Base-by-base conservation (phyloP, 208 protist genomes). In the Trypanosoma brucei region DNA sequence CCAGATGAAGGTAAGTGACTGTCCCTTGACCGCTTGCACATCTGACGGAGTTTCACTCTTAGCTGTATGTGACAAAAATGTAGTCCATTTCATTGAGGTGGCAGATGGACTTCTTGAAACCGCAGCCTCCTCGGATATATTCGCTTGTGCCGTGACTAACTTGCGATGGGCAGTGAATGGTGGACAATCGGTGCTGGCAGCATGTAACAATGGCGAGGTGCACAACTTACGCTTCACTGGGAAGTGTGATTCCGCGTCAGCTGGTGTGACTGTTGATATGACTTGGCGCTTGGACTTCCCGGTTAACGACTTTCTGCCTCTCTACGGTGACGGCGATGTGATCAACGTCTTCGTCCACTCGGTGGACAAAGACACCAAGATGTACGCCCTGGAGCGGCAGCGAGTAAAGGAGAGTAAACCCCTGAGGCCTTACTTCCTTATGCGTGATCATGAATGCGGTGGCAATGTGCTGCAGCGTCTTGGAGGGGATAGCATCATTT, bases 241-340 rank as follows among this genome's bases (percentile, higher is more conserved):
- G 0, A 56, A 55, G 11, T 58, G 55, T 33, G 66, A 75, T 31
- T 59, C 59, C 0, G 55, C 56, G 13, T 31, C 68, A 4, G 60
- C 65, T 42, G 73, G 79, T 37, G 34, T 57, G n/a, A n/a, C 88
- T 13, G 44, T 90, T 22, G 70, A 77, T 38, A 75, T 62, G 35
- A 75, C 64, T 57, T 95, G 90, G 87, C 70, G 86, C 2, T 75
- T 92, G 30, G 90, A 95, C 62, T 89, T 92, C 39, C 90, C 90
- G 35, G 56, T 88, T 45, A 60, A 61, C 4, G 77, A 83, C 35
- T 61, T 88, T 58, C 58, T 84, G 7, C 61, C 83, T 42, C 81
- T 81, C 52, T 75, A 79, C 50, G 62, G 59, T 11, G 68, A 77
- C 35, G 72, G 71, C 37, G 76, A 79, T 44, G 60, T 79, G 14